Evolutionary conservation across 2,329 filamentous ascomycete species (phyloP).

Genomic region (Trichoderma citrinoviride): DNA sequence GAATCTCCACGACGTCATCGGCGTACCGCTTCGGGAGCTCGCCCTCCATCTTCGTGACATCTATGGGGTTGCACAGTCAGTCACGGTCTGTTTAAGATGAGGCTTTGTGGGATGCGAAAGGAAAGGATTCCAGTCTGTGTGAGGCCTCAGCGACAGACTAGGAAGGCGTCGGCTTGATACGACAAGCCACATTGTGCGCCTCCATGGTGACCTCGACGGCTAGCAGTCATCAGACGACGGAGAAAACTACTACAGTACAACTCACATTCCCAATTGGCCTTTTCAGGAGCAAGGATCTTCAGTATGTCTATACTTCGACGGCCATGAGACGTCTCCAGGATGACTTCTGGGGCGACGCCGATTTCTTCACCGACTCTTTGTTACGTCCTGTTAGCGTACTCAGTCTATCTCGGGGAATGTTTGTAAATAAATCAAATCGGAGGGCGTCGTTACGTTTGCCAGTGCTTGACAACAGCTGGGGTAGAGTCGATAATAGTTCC

Average conservation of each 20-base stretch:
- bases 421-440: not conserved
- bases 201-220: not conserved
- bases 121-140: not conserved
- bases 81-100: not conserved
- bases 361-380: slow-evolving; percentile 75
- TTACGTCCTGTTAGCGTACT: not conserved
- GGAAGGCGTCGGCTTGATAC: not conserved
- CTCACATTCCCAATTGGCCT: slow-evolving; percentile 92
- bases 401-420: not conserved
- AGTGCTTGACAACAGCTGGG: slow-evolving; percentile 72
- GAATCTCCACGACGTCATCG: slow-evolving; percentile 77
- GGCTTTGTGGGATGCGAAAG: not conserved
- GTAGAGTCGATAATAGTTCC: slow-evolving; percentile 84
- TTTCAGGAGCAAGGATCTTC: slow-evolving; percentile 72
- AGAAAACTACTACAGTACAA: slow-evolving; percentile 27
- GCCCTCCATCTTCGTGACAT: slow-evolving; percentile 75
- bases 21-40: slow-evolving; percentile 75
- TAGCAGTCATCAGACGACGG: not conserved
- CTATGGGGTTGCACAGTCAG: slow-evolving; percentile 44
- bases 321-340: slow-evolving; percentile 88
- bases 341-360: slow-evolving; percentile 77
- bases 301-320: slow-evolving; percentile 85
- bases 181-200: not conserved
- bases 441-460: slow-evolving; percentile 56
- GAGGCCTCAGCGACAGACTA: not conserved